Percentiles rank a stretch among this genome's conserved stretches.
Evolutionary conservation across 2,329 filamentous ascomycete species (phyloP).

Genomic region (Aspergillus texensis): DNA sequence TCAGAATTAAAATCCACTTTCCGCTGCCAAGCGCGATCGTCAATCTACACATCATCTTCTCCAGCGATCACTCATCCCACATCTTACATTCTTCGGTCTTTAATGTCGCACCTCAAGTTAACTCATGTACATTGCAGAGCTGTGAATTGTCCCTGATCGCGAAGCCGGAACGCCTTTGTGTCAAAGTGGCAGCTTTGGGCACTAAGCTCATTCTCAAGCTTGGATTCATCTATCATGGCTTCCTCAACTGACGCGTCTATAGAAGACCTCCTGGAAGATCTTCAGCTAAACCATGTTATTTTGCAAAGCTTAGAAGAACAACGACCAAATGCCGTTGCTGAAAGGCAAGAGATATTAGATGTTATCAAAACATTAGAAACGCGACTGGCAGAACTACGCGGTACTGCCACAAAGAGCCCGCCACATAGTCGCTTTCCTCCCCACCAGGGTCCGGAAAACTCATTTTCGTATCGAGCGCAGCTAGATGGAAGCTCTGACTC

Average conservation of each 20-base stretch:
- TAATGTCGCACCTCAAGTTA: not conserved
- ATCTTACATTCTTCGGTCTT: not conserved
- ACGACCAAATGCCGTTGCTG: slow-evolving; percentile 27
- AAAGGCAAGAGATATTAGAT: slow-evolving; percentile 30
- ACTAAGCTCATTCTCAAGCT: not conserved
- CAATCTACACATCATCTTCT: not conserved
- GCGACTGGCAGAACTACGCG: slow-evolving; percentile 27
- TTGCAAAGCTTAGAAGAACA: slow-evolving; percentile 31
- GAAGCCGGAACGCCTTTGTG: not conserved
- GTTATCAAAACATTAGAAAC: slow-evolving; percentile 28
- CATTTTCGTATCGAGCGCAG: slow-evolving; percentile 9
- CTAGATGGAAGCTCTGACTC: slow-evolving; percentile 19
- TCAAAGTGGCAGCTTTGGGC: not conserved
- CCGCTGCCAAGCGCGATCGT: not conserved
- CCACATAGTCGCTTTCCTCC: slow-evolving; percentile 6
- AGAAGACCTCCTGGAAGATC: slow-evolving; percentile 33
- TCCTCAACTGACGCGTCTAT: slow-evolving; percentile 20
- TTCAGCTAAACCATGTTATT: slow-evolving; percentile 36
- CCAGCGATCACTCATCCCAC: not conserved
- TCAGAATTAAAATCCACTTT: not conserved
- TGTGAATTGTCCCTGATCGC: not conserved
- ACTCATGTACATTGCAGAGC: not conserved
- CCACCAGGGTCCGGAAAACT: not conserved
- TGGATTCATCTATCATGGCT: slow-evolving; percentile 12
- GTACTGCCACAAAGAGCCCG: slow-evolving; percentile 9